Evolutionary conservation across 202 grass and related monocot species (phyloP), one percentile per base, ranked within the genome.

Genomic region (Panicum virgatum): DNA sequence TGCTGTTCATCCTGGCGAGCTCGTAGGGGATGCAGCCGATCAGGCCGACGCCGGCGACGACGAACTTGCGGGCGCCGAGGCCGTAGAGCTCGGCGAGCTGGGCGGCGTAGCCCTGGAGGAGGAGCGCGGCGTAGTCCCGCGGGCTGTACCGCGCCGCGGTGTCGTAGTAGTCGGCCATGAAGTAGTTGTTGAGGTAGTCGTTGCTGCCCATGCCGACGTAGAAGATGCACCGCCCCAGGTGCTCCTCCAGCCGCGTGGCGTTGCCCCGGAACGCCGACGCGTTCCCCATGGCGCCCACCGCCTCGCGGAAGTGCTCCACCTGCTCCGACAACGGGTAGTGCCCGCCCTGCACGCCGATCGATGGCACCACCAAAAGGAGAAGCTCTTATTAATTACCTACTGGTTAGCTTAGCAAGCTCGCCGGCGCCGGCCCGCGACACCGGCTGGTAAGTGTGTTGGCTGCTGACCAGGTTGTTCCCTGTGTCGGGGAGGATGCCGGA

Each of bases 151-250:
- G 27, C 29, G 40, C 59, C 48, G 88, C 89, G 1, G 86, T 91
- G 70, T 65, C 25, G 82, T 98, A 98, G n/a, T 82, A 80, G 78
- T 70, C 48, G 0, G 92, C 80, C 96, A 96, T 93, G 89, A 98
- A 98, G 89, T 98, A 98, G 90, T 98, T 98, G 90, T 98, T 98
- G 63, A 98, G 96, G 80, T 98, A 98, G 89, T 98, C 96, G 73
- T 98, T 98, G 82, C 92, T 95, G 62, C 96, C 96, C 90, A 96
- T 96, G n/a, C 96, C 90, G 51, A 94, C 85, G 77, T 88, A 98
- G 69, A 88, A 98, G 84, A 98, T 89, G 88, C 95, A 98, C 16
- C 91, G 89, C 1, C 82, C 72, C 16, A 98, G 51, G 39, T 89
- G 81, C 11, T 69, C 58, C 6, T 5, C 15, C 77, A 80, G 0